Evolutionary conservation across 1,284 basidiomycete species (phyloP), one percentile per base, ranked within the genome.

Genomic region (Ceratobasidium sp.): DNA sequence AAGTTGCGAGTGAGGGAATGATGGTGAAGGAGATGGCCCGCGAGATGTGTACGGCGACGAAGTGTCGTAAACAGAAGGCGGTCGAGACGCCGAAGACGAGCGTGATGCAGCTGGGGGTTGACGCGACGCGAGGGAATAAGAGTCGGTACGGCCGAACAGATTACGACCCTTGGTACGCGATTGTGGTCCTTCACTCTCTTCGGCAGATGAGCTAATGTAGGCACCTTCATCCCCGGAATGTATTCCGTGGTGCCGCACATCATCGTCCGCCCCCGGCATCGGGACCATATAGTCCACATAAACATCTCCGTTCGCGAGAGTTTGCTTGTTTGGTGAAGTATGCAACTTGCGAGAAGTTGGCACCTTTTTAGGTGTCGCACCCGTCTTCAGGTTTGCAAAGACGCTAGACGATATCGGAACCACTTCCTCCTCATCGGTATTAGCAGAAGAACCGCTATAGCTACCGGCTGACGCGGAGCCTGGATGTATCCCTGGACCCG

Each of bases 251-350:
- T 14, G 7, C 14, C 16, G 42, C 6, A n/a, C 41, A 54, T 47
- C 52, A 23, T 66, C 62, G 27, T 56, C 62, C 29, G 33, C 52
- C 23, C 13, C 16, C 19, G 52, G 19, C 62, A 66, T 66, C 11
- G 62, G 62, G 2, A 66, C 62, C 62, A 66, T 56, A 36, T 66
- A 66, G 16, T 66, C 62, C 19, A 66, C 62, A 42, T 66, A 66
- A 6, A 42, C n/a, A 29, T 66, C 62, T 14, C 62, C 62, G 23
- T 54, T 66, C 25, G 52, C 52, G n/a, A 66, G 52, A 2, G 9
- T 30, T 6, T 47, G 50, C 30, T 66, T 66, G 27, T 44, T 42
- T 13, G 62, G 62, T 2, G 62, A 56, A 16, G 50, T 23, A 36
- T 56, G 54, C 19, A 66, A 16, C 2, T 62, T 62, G 33, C 62